Evolutionary conservation across 1,284 basidiomycete species (phyloP), one percentile per base, ranked within the genome.

Genomic region (Rhodotorula glutinis): DNA sequence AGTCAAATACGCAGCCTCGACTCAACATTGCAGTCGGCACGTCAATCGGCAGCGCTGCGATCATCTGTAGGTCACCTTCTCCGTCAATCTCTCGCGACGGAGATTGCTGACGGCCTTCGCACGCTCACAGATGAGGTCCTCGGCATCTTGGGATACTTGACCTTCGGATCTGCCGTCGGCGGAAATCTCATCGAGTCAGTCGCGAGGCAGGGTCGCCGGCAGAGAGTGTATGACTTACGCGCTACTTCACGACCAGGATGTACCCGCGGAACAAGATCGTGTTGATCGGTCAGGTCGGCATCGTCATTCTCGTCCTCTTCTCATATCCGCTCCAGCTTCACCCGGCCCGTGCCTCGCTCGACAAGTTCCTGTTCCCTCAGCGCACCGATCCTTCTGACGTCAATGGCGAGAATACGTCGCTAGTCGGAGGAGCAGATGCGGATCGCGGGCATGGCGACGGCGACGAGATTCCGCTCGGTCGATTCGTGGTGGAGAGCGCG

Each of bases 241-340:
- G 10, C 10, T 16, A 3, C 21, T 44, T 9, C 16, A 7, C 23
- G 17, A 9, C 17, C 56, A 72, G 70, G 75, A 79, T 73, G 58
- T 97, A 96, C 76, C 92, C 93, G 2, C 86, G 90, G n/a, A 92
- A 92, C 47, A 79, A 95, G 43, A 90, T 96, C 78, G 90, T 98
- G 70, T 92, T 94, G 49, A 78, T 96, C 70, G 94, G 94, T 10
- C 91, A 97, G 76, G 81, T 97, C 13, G 93, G 93, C 25, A 96
- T 99, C 74, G 90, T 93, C 49, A 82, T 92, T 54, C 84, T 97
- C 40, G 93, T 93, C 70, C 82, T 90, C 71, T 92, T 93, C 66
- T 73, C 73, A 19, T 96, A 97, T 79, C 92, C 94, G 0, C 79
- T 97, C 56, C 94, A 97, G 79, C 87, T 93, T 5, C 90, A 95